Evolutionary conservation across 106 monocot genomes (phyloP).

Genomic region (Dendrobium catenatum): DNA sequence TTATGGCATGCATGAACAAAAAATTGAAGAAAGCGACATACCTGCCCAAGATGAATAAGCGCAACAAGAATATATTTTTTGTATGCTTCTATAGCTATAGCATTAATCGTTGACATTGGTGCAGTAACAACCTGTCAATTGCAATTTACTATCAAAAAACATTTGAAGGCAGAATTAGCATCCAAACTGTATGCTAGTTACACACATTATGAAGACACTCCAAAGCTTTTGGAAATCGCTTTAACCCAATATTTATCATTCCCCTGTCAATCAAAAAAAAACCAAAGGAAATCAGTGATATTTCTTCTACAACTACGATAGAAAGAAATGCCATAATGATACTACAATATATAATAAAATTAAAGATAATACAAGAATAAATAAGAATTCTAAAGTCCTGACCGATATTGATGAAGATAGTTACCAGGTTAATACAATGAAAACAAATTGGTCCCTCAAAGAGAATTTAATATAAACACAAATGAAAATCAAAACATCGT

Average conservation of each 20-base stretch:
- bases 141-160: conserved; percentile 6
- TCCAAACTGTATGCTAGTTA: conserved; percentile 1
- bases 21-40: conserved; percentile 17
- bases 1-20: background rate
- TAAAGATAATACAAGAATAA: background rate
- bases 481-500: background rate
- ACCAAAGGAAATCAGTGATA: background rate
- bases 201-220: conserved; percentile 85
- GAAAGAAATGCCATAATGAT: background rate
- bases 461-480: no score
- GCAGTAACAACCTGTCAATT: conserved; percentile 86
- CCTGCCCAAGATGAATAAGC: conserved; percentile 87
- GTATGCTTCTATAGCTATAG: conserved; percentile 98
- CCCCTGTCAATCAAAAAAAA: conserved; percentile 51
- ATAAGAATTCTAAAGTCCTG: background rate
- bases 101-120: conserved; percentile 79
- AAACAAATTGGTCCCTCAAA: background rate
- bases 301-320: background rate
- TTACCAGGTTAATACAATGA: background rate
- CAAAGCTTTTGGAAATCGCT: conserved; percentile 64
- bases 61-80: conserved; percentile 93
- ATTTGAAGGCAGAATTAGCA: background rate
- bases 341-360: background rate
- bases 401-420: background rate
- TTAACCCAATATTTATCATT: conserved; percentile 90